phyloP scores from a whole-genome alignment of 495 filamentous ascomycete genomes.

The Penicillium fimorum region DNA sequence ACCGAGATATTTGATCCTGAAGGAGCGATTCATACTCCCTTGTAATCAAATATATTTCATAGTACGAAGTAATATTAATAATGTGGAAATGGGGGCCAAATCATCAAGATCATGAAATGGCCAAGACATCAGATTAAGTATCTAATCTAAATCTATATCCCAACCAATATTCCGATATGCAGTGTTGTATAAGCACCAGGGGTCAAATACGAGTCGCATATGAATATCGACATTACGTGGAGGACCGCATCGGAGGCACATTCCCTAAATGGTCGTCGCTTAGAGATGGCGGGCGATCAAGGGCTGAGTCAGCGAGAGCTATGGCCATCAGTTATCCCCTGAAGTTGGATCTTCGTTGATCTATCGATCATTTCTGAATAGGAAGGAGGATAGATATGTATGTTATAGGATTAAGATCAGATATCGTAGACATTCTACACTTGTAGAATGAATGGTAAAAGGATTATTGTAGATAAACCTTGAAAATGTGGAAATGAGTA shows the following conservation, averaged over 20 bases:
- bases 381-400: slow-evolving; percentile 23
- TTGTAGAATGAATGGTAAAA: too few relatives aligned
- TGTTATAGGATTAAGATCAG: not conserved
- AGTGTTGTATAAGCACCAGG: not conserved
- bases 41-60: not conserved
- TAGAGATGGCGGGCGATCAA: slow-evolving; percentile 16
- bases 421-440: not conserved
- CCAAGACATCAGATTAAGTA: not conserved
- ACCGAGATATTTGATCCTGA: not conserved
- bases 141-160: slow-evolving; percentile 9
- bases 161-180: slow-evolving; percentile 5
- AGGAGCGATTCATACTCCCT: not conserved
- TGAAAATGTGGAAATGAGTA: not conserved
- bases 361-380: slow-evolving; percentile 24
- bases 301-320: slow-evolving; percentile 21
- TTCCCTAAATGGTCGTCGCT: slow-evolving; percentile 21
- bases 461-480: not conserved
- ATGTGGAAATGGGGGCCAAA: not conserved
- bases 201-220: slow-evolving; percentile 4
- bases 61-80: not conserved
- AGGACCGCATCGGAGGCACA: slow-evolving; percentile 21
- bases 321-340: slow-evolving; percentile 32
- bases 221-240: slow-evolving; percentile 2
- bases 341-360: slow-evolving; percentile 17
- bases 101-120: not conserved